phyloP scores from a whole-genome alignment of 345 rosid species.

The Eucalyptus paniculata region DNA sequence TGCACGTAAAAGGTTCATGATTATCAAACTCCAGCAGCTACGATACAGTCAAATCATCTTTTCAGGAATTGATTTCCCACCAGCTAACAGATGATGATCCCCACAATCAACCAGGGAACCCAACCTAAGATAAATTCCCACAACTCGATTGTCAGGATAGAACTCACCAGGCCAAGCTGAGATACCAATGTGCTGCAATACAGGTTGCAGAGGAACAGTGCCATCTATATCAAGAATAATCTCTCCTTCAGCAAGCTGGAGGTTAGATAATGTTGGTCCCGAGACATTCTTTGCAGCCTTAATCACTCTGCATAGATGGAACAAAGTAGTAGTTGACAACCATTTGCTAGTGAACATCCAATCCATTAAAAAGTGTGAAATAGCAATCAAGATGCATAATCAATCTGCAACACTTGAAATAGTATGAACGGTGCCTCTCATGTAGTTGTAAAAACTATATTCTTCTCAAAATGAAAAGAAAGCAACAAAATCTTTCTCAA shows the following conservation, averaged over 20 bases:
- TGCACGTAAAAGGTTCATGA: background rate
- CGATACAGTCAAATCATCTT: background rate
- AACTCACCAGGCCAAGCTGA: slow-evolving; percentile 92
- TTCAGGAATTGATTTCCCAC: background rate
- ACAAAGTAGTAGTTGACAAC: background rate
- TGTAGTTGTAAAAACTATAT: background rate
- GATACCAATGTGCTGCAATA: slow-evolving; percentile 88
- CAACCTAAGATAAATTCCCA: background rate
- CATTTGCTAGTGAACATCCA: background rate
- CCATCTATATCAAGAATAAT: slow-evolving; percentile 80
- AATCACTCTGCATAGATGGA: slow-evolving; percentile 33
- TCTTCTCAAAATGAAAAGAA: background rate
- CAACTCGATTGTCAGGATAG: background rate
- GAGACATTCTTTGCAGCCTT: slow-evolving; percentile 43
- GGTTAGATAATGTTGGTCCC: slow-evolving; percentile 43
- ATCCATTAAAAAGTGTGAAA: background rate
- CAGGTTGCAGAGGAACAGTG: slow-evolving; percentile 75
- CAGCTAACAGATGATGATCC: background rate
- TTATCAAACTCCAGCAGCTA: background rate
- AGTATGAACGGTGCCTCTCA: background rate
- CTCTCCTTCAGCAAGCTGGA: slow-evolving; percentile 82
- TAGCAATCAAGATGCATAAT: background rate
- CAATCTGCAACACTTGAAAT: background rate
- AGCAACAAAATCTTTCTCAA: background rate
- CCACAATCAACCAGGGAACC: background rate